Evolutionary conservation across 2,329 filamentous ascomycete genomes (phyloP).

Genomic region (Setomelanomma holmii): DNA sequence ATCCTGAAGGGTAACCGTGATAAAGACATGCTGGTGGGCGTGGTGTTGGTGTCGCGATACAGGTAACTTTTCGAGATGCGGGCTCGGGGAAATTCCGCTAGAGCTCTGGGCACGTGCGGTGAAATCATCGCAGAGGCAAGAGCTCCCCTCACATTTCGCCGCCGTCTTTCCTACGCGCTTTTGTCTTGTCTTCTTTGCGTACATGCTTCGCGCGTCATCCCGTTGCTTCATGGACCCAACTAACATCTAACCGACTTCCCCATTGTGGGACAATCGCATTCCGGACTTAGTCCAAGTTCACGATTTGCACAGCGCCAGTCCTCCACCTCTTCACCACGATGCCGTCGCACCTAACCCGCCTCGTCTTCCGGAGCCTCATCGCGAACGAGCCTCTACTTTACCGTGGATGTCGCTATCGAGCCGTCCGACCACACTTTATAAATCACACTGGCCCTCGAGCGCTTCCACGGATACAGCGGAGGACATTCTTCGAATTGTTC

Average conservation of each 20-base stretch:
- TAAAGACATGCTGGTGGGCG: conserved; percentile 31
- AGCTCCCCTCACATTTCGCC: conserved; percentile 15
- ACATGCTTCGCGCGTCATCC: conserved; percentile 10
- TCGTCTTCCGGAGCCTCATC: conserved; percentile 65
- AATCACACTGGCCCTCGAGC: conserved; percentile 28
- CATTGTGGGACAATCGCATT: conserved; percentile 16
- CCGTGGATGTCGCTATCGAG: conserved; percentile 53
- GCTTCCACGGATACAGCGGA: conserved; percentile 47
- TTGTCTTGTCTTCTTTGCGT: conserved; percentile 21
- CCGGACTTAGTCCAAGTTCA: not conserved
- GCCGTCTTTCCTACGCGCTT: conserved; percentile 10
- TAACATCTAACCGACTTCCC: conserved; percentile 2
- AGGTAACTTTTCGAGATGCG: conserved; percentile 20
- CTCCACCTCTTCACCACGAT: conserved; percentile 49
- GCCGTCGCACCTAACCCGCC: conserved; percentile 67
- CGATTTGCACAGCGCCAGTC: conserved; percentile 1
- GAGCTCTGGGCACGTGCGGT: conserved; percentile 20
- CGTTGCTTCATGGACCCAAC: conserved; percentile 21
- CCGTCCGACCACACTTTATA: conserved; percentile 29
- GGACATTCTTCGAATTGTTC: conserved; percentile 73
- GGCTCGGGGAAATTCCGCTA: conserved; percentile 19
- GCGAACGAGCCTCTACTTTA: conserved; percentile 58
- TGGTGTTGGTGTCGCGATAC: conserved; percentile 9
- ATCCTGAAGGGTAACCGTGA: conserved; percentile 21
- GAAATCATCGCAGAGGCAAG: conserved; percentile 24